Base-by-base conservation (phyloP, 1,139 yeast genomes). In the Kurtzmaniella quercitrusa region DNA sequence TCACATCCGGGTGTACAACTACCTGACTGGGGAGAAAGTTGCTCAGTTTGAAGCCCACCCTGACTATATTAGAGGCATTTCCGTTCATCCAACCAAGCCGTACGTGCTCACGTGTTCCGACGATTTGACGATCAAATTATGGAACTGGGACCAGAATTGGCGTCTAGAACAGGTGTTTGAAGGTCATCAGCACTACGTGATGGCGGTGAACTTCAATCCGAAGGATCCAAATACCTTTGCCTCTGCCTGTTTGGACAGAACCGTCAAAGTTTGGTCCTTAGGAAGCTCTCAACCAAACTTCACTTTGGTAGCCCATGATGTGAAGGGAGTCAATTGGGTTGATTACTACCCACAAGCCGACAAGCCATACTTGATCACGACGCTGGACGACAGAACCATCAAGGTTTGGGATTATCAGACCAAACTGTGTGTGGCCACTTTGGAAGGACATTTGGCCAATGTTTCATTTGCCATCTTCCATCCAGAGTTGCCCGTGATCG, bases 91-190 rank as follows among this genome's bases (percentile, higher is more conserved):
- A 39, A 76, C 94, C 34, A 87, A 87, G 65, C 94, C 98, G 17
- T 87, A 86, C 56, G 75, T 93, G 43, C 74, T 93, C 56, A 86
- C 98, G 4, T 88, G 93, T 41, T 85, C 95, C 43, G 98, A 93
- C 67, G 98, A 93, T 64, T 81, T 87, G 71, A 79, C 95, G 37
- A 80, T 94, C 60, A 90, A 85, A 66, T 75, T 91, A 62, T 93
- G 98, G 98, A 90, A 94, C 66, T 93, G 98, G 98, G 98, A 93
- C 43, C 80, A 81, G 60, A 80, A 79, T 60, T 94, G 98, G 98
- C 81, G 80, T 56, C 70, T 85, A 56, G 93, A 89, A 62, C 97
- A 88, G 65, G 81, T 85, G 34, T 94, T 87, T 62, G 96, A 89
- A 65, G 98, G 98, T 46, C 99, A 93, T 65, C 89, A 83, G 62